A percentile compares a stretch with the other conserved stretches of the same genome.
phyloP scores from a whole-genome alignment of 2,329 filamentous ascomycete species.

The Ophiobolus disseminans region DNA sequence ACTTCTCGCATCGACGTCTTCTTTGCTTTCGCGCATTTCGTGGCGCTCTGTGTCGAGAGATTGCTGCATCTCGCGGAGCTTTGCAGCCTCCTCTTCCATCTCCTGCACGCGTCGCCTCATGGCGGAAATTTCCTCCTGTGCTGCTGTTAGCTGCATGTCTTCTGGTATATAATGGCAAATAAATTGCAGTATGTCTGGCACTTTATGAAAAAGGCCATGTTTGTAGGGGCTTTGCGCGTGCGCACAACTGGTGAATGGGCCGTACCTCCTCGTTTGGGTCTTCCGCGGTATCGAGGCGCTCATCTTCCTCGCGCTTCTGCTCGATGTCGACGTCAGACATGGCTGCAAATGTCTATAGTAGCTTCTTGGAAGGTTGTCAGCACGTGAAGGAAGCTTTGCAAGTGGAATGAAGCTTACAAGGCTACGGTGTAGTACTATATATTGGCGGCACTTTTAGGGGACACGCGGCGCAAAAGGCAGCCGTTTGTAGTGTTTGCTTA shows the following conservation, averaged over 20 bases:
- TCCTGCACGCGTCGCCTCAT: constrained; percentile 63
- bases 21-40: constrained; percentile 87
- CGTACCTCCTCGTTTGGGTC: constrained; percentile 47
- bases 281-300: constrained; percentile 44
- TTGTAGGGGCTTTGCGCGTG: background rate
- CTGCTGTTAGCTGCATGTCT: constrained; percentile 10
- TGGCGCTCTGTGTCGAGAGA: constrained; percentile 82
- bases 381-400: constrained; percentile 6
- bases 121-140: constrained; percentile 53
- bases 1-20: constrained; percentile 92
- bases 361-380: constrained; percentile 11
- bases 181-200: background rate
- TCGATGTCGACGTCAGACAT: constrained; percentile 44
- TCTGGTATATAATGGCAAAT: background rate
- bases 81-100: constrained; percentile 65
- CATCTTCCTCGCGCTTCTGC: constrained; percentile 40
- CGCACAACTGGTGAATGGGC: background rate
- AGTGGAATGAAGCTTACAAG: constrained; percentile 19
- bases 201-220: background rate
- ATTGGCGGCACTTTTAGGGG: constrained; percentile 5
- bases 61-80: constrained; percentile 63
- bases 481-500: background rate
- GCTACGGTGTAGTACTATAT: constrained; percentile 13
- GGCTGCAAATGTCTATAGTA: constrained; percentile 3
- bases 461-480: constrained; percentile 1